Evolutionary conservation across 768 basidiomycete species (phyloP), one percentile per base, ranked within the genome.

Genomic region (Auricularia sp.): DNA sequence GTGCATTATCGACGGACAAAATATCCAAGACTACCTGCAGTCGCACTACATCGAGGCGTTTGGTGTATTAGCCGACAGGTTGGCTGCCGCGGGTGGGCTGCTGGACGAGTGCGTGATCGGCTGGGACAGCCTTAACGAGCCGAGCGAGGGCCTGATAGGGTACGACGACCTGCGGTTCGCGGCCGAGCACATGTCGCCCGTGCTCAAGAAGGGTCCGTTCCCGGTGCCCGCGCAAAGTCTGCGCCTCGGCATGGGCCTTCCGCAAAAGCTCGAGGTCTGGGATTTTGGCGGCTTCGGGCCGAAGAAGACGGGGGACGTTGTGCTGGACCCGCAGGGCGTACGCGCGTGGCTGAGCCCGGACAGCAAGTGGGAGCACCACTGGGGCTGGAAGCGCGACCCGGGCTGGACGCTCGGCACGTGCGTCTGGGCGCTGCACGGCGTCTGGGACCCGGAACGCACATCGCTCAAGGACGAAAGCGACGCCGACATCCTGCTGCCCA

Each of bases 41-140:
- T 74, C 77, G 0, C 91, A 91, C 70, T 93, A 81, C 71, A 85
- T 90, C 66, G 81, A 79, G 16, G 92, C 94, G 0, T 83, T 90
- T 67, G 89, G 86, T 2, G 77, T 77, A 47, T 80, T 97, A 34
- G 92, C 90, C 0, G 87, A 92, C 72, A 80, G 83, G 42, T 87
- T 97, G 62, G 77, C 80, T 4, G 85, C 85, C n/a, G 87, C 86
- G 0, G 89, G 88, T 0, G 87, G 83, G 39, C 74, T 98, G 43
- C 72, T 91, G 23, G 94, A 98, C 36, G 85, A 86, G 47, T 94
- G 93, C 68, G 83, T 99, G 11, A 87, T 98, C 60, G 97, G 97
- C 0, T 98, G 96, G 97, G 97, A 99, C 72, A 88, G 87, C 69
- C 77, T 98, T 74, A 98, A 99, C 73, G 97, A 99, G 74, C 96